Conservation (phyloP, 495 filamentous ascomycete species). For the Penicillium bovifimosum region DNA sequence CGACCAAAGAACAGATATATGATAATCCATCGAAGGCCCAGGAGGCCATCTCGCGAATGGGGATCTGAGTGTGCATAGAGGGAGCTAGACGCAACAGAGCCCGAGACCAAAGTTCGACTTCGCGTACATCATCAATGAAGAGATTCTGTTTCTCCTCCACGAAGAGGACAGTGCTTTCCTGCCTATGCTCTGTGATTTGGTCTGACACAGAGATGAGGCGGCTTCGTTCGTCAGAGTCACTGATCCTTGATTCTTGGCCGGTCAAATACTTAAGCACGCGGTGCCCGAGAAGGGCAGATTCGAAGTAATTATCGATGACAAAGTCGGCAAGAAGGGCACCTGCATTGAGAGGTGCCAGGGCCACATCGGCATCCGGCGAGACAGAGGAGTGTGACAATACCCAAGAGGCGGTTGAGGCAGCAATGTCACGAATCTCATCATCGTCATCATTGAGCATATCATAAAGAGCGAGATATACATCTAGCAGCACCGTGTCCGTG, state of each 20-base stretch:
- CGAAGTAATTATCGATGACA: conserved; percentile 33
- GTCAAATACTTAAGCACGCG: conserved; percentile 26
- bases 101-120: conserved; percentile 59
- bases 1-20: conserved; percentile 35
- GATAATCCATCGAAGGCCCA: conserved; percentile 58
- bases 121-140: conserved; percentile 72
- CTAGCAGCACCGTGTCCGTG: conserved; percentile 30
- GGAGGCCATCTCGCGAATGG: conserved; percentile 25
- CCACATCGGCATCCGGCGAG: conserved; percentile 24
- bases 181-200: conserved; percentile 44
- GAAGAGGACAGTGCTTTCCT: conserved; percentile 71
- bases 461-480: conserved; percentile 49
- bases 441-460: conserved; percentile 82
- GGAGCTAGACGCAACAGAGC: conserved; percentile 34
- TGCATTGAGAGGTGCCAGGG: conserved; percentile 43
- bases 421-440: conserved; percentile 70
- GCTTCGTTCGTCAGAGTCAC: conserved; percentile 12
- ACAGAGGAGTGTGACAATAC: conserved; percentile 36
- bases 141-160: conserved; percentile 86
- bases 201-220: conserved; percentile 34
- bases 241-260: conserved; percentile 22
- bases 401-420: conserved; percentile 48
- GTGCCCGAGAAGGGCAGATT: conserved; percentile 30
- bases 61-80: conserved; percentile 16
- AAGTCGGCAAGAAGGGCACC: conserved; percentile 41